Evolutionary conservation across 352 stramenopile species (phyloP).

Genomic region (Blastocystis sp.): DNA sequence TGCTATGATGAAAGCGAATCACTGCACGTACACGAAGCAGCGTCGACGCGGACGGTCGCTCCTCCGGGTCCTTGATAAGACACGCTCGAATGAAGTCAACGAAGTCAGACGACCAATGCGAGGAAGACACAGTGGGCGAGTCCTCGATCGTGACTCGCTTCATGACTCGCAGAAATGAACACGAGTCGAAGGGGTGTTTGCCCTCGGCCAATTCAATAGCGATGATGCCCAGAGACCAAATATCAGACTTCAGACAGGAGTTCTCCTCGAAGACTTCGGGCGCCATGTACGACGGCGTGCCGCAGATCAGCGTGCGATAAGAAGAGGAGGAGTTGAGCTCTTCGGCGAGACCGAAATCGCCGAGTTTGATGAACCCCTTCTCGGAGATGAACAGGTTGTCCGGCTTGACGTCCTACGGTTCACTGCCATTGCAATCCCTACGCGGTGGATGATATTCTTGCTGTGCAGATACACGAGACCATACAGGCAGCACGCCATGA

Average conservation of each 20-base stretch:
- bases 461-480: constrained; percentile 76
- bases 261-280: constrained; percentile 60
- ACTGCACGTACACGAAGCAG: constrained; percentile 78
- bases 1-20: constrained; percentile 57
- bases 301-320: constrained; percentile 96
- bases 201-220: constrained; percentile 69
- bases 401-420: constrained; percentile 76
- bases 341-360: constrained; percentile 83
- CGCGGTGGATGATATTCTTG: constrained; percentile 76
- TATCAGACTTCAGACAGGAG: constrained; percentile 13
- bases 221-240: constrained; percentile 54
- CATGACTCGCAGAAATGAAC: neutral
- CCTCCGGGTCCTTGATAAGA: constrained; percentile 84
- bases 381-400: constrained; percentile 77
- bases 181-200: neutral
- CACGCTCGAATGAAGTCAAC: constrained; percentile 86
- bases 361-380: constrained; percentile 75
- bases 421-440: constrained; percentile 86
- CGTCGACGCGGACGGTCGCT: constrained; percentile 83
- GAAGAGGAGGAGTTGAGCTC: constrained; percentile 95
- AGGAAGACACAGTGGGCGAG: neutral
- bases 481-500: constrained; percentile 1
- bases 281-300: constrained; percentile 76
- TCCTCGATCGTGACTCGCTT: neutral
- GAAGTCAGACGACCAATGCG: constrained; percentile 78